Percentiles rank a stretch among this genome's conserved stretches.
These are phyloP conservation scores for Chlorella sp. DNA, from an alignment of 139 green algal genomes.

Conservation along the genomic window DNA sequence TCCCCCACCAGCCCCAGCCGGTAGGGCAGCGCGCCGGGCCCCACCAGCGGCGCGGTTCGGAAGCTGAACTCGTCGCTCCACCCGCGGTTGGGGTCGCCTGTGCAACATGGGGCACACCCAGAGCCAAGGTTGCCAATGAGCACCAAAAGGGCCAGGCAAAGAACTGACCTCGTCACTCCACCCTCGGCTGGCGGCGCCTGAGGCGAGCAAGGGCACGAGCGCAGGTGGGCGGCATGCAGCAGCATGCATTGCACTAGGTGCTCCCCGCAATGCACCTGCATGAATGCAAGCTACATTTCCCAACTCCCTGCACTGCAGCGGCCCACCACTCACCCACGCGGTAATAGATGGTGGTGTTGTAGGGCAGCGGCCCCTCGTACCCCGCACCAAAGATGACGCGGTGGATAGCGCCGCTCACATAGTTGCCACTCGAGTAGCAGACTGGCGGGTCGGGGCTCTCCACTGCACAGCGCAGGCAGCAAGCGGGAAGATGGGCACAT, in stretches of 20 bases:
- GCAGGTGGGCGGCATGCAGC: too few relatives aligned
- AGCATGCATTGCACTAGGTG: too few relatives aligned
- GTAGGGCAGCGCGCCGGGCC: slow-evolving; percentile 50
- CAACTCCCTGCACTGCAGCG: too few relatives aligned
- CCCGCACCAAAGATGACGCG: slow-evolving; percentile 47
- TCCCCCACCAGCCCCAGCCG: slow-evolving; percentile 72
- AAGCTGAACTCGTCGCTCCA: slow-evolving; percentile 55
- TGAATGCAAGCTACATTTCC: too few relatives aligned
- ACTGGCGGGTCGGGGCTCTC: neutral
- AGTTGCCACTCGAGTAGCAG: slow-evolving; percentile 32
- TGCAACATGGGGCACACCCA: too few relatives aligned
- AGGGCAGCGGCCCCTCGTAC: slow-evolving; percentile 43
- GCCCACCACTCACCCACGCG: slow-evolving; percentile 23
- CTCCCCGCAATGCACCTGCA: too few relatives aligned
- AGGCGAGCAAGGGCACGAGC: too few relatives aligned
- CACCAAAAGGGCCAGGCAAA: too few relatives aligned
- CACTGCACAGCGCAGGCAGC: neutral
- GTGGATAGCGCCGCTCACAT: slow-evolving; percentile 64
- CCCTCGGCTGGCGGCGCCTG: too few relatives aligned
- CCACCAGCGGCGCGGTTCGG: slow-evolving; percentile 39
- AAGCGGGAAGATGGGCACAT: too few relatives aligned
- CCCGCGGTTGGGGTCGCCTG: slow-evolving; percentile 11
- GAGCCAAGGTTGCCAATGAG: too few relatives aligned
- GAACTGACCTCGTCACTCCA: too few relatives aligned
- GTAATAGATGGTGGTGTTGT: slow-evolving; percentile 62